Evolutionary conservation across 1,139 yeast species (phyloP).

Genomic region (Hansenula lynferdii): DNA sequence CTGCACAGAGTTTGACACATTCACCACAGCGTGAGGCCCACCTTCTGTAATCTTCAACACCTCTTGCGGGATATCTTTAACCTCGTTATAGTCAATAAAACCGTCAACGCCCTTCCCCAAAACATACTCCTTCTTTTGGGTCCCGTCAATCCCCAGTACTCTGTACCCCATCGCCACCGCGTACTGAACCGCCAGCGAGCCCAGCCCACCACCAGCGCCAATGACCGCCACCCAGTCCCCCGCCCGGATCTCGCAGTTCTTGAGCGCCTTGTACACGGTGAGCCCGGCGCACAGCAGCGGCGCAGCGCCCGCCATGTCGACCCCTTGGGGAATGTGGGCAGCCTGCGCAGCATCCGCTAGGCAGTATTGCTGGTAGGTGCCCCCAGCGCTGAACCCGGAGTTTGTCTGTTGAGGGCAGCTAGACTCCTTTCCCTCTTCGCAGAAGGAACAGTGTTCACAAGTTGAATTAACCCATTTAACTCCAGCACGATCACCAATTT

Average conservation of each 20-base stretch:
- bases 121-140: constrained; percentile 47
- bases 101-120: constrained; percentile 9
- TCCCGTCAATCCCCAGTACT: constrained; percentile 57
- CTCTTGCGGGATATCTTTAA: constrained; percentile 6
- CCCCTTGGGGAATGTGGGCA: constrained; percentile 50
- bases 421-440: constrained; percentile 47
- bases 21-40: constrained; percentile 13
- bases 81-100: constrained; percentile 11
- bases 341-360: constrained; percentile 64
- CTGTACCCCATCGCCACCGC: constrained; percentile 61
- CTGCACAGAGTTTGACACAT: constrained; percentile 7
- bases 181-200: constrained; percentile 58
- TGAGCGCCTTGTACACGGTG: background rate
- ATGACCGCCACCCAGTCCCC: constrained; percentile 63
- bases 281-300: constrained; percentile 44
- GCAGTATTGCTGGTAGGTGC: constrained; percentile 62
- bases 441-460: constrained; percentile 52
- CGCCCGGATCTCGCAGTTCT: constrained; percentile 23
- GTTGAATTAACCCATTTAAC: constrained; percentile 60
- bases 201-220: constrained; percentile 68
- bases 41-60: constrained; percentile 6
- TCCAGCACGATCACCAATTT: constrained; percentile 58
- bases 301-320: constrained; percentile 51
- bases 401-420: constrained; percentile 52
- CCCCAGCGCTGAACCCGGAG: constrained; percentile 62